phyloP scores from a whole-genome alignment of 2,329 filamentous ascomycete species.

The Sclerotinia sclerotiorum region DNA sequence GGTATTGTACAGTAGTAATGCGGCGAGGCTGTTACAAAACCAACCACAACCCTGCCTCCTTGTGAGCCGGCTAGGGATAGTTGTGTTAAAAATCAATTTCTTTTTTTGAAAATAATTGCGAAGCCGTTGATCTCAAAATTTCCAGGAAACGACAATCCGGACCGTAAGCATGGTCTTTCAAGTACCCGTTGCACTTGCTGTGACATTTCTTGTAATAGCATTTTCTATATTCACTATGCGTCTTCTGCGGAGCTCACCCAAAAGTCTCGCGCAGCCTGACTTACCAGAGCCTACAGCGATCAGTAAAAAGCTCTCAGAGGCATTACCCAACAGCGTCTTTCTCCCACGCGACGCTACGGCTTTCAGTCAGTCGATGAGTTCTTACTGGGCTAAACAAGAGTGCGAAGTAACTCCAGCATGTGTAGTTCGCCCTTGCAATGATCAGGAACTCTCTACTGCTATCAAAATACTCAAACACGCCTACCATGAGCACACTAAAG shows the following conservation, averaged over 20 bases:
- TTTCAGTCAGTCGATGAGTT: constrained; percentile 15
- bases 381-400: constrained; percentile 26
- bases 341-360: background rate
- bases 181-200: background rate
- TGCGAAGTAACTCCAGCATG: constrained; percentile 21
- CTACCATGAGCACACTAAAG: background rate
- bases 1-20: too few species aligned
- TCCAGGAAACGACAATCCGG: background rate
- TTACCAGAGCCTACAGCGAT: constrained; percentile 11
- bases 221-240: too few species aligned
- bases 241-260: background rate
- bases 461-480: constrained; percentile 21
- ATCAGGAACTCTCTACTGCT: constrained; percentile 17
- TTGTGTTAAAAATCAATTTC: too few species aligned
- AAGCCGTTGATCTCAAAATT: too few species aligned
- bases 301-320: background rate
- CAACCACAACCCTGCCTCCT: too few species aligned
- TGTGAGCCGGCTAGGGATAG: too few species aligned
- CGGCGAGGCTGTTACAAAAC: too few species aligned
- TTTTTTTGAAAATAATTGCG: too few species aligned
- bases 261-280: background rate
- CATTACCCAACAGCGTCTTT: background rate
- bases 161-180: background rate
- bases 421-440: constrained; percentile 23
- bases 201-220: background rate